Evolutionary conservation across 1,284 basidiomycete genomes (phyloP).

Genomic region (Cystobasidiaceae sp.): DNA sequence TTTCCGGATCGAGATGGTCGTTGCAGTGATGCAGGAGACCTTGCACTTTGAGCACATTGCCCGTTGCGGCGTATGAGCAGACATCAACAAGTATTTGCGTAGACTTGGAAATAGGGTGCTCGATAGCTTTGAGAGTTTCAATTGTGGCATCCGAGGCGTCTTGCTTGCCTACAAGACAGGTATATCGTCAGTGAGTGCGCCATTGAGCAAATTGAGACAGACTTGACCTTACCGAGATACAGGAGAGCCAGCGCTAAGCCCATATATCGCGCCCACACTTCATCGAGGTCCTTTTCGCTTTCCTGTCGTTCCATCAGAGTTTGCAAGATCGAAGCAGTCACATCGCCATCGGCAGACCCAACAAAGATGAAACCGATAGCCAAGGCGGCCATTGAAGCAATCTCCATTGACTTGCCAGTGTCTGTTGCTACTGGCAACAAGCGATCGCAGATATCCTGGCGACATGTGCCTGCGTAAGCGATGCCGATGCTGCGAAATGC

Average conservation of each 20-base stretch:
- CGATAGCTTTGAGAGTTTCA: slow-evolving; percentile 90
- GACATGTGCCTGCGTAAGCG: slow-evolving; percentile 87
- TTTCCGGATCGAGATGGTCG: slow-evolving; percentile 68
- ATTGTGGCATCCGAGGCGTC: slow-evolving; percentile 91
- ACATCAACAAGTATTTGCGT: slow-evolving; percentile 90
- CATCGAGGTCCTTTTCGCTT: slow-evolving; percentile 66
- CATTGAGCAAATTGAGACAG: not conserved
- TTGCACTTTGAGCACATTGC: slow-evolving; percentile 93
- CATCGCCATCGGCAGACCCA: slow-evolving; percentile 90
- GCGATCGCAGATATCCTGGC: slow-evolving; percentile 74
- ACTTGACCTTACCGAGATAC: slow-evolving; percentile 65
- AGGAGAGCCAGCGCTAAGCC: slow-evolving; percentile 83
- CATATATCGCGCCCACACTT: slow-evolving; percentile 93
- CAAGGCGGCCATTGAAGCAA: slow-evolving; percentile 77
- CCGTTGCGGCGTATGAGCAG: slow-evolving; percentile 90
- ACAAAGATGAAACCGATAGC: slow-evolving; percentile 93
- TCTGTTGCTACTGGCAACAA: slow-evolving; percentile 78
- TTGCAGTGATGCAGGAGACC: slow-evolving; percentile 88
- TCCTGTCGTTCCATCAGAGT: slow-evolving; percentile 82
- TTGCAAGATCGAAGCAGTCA: slow-evolving; percentile 83
- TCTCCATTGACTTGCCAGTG: slow-evolving; percentile 78
- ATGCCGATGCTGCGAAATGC: slow-evolving; percentile 61
- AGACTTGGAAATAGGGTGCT: slow-evolving; percentile 85
- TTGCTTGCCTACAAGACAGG: slow-evolving; percentile 62
- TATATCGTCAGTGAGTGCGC: not conserved